Percentiles rank a stretch among this genome's conserved stretches.
phyloP scores from a whole-genome alignment of 2,329 filamentous ascomycete species.

The Dactylellina haptotyla region DNA sequence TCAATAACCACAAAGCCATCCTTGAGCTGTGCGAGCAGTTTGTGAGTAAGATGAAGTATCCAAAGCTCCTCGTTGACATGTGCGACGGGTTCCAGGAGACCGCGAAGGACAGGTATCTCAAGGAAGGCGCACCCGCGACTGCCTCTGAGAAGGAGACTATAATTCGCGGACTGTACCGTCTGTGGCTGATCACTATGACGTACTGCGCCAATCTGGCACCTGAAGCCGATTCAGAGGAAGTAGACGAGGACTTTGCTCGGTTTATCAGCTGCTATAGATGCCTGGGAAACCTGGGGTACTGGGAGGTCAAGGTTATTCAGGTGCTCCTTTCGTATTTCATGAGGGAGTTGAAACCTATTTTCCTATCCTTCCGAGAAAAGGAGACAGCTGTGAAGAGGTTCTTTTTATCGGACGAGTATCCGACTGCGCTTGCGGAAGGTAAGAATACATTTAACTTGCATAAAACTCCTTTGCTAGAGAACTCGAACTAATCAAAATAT shows the following conservation, averaged over 20 bases:
- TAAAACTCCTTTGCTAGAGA: not conserved
- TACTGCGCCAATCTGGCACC: constrained; percentile 29
- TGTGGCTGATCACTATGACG: constrained; percentile 33
- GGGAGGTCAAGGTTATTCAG: constrained; percentile 39
- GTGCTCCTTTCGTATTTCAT: constrained; percentile 24
- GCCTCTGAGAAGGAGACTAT: constrained; percentile 30
- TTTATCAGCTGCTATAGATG: constrained; percentile 29
- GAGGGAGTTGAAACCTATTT: constrained; percentile 28
- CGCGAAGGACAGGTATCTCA: constrained; percentile 13
- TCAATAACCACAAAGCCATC: constrained; percentile 30
- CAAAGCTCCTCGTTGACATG: constrained; percentile 15
- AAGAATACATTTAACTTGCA: not conserved
- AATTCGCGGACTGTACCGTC: constrained; percentile 26
- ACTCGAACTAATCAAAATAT: not conserved
- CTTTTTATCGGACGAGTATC: constrained; percentile 11
- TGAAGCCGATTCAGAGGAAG: constrained; percentile 3
- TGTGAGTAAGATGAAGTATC: constrained; percentile 40
- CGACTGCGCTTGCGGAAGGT: constrained; percentile 23
- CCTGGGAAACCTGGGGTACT: constrained; percentile 21
- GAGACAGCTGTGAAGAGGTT: constrained; percentile 24
- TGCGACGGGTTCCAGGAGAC: constrained; percentile 12
- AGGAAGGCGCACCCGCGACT: constrained; percentile 25
- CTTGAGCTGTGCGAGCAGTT: constrained; percentile 30
- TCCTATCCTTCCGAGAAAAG: constrained; percentile 14
- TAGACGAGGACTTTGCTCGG: constrained; percentile 26